Percentiles rank a stretch among this genome's conserved stretches.
Evolutionary conservation across 441 rosid genomes (phyloP).

Genomic region (Kokia cookei): DNA sequence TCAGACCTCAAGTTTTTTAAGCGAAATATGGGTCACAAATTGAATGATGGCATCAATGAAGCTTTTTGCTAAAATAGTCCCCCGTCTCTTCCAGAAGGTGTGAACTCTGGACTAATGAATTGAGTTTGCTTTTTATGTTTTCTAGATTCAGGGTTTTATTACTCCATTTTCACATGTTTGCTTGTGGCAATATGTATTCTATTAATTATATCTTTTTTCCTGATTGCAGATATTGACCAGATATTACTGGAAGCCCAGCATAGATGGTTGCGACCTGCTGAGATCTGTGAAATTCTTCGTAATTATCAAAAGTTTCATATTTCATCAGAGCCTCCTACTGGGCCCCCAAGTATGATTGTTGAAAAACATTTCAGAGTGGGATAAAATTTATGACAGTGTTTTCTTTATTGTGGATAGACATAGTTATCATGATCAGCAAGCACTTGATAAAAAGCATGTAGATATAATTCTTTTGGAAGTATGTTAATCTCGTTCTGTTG

Average conservation of each 20-base stretch:
- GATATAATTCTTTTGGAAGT: background rate
- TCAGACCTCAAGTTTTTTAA: background rate
- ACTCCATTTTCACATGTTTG: background rate
- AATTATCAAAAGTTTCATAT: constrained; percentile 74
- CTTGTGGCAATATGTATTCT: background rate
- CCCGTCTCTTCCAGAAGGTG: background rate
- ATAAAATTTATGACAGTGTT: background rate
- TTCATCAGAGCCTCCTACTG: constrained; percentile 65
- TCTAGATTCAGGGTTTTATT: background rate
- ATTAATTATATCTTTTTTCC: background rate
- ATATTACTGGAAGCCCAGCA: constrained; percentile 75
- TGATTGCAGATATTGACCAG: constrained; percentile 60
- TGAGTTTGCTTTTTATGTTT: background rate
- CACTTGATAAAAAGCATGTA: background rate
- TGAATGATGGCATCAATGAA: background rate
- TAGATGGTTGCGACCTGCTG: constrained; percentile 96
- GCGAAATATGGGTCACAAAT: background rate
- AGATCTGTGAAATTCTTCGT: constrained; percentile 90
- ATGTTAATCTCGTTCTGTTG: background rate
- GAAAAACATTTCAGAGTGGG: background rate
- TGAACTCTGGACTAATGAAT: background rate
- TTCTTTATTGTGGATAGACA: background rate
- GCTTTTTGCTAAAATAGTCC: background rate
- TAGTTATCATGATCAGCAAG: background rate
- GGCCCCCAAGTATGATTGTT: constrained; percentile 68